Conservation (phyloP, 805 yeast species). For the Nakazawaea pomicola region DNA sequence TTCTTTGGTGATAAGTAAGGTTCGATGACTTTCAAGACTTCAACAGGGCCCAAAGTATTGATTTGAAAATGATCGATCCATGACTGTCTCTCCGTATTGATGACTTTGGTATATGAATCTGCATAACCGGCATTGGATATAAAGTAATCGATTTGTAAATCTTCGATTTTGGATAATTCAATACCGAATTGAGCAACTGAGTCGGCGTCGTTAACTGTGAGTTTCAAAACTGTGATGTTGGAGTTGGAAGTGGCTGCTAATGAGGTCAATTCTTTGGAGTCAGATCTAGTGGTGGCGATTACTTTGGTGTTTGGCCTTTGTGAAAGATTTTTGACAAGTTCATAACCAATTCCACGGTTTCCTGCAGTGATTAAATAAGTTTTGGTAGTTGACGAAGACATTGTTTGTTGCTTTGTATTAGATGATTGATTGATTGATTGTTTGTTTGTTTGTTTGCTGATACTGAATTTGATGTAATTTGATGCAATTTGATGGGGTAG, state of each 20-base stretch:
- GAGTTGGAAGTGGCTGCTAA: not conserved
- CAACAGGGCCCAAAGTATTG: constrained; percentile 24
- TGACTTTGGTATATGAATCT: not conserved
- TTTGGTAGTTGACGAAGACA: too few species aligned
- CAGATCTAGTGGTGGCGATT: constrained; percentile 17
- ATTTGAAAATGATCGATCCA: constrained; percentile 16
- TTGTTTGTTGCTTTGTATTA: not conserved
- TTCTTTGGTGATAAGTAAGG: constrained; percentile 19
- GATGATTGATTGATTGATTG: not conserved
- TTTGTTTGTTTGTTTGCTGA: not conserved
- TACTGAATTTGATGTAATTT: not conserved
- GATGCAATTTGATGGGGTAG: not conserved
- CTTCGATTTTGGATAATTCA: constrained; percentile 14
- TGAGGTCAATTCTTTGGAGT: constrained; percentile 10
- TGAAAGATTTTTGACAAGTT: constrained; percentile 17
- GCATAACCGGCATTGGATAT: constrained; percentile 24
- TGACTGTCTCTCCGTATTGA: not conserved
- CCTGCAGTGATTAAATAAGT: constrained; percentile 22
- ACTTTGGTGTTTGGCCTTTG: constrained; percentile 13
- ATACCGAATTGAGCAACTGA: constrained; percentile 16
- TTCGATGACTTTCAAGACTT: constrained; percentile 16
- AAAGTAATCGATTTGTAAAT: constrained; percentile 21
- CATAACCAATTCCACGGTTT: constrained; percentile 23
- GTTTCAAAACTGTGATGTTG: constrained; percentile 21
- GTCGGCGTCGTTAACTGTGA: constrained; percentile 18